phyloP scores from a whole-genome alignment of 176 grass and related monocot species.

The Oryza rufipogon region DNA sequence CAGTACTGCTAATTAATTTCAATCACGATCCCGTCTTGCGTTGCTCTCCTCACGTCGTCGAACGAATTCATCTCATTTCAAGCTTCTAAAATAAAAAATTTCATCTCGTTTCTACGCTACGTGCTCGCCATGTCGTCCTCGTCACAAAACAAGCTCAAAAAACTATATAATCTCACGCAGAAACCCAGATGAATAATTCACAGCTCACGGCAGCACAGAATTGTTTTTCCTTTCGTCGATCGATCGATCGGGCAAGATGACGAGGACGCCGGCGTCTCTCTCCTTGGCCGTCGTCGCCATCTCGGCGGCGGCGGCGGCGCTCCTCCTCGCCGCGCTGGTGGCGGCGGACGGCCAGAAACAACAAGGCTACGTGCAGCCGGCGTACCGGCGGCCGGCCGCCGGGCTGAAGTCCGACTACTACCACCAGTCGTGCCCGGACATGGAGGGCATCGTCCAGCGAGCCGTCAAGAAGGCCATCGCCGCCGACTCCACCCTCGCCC shows the following conservation, averaged over 20 bases:
- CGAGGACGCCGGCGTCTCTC: conserved; percentile 22
- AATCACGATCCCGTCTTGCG: background rate
- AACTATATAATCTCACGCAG: conserved; percentile 18
- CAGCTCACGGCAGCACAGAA: background rate
- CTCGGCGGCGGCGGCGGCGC: conserved; percentile 5
- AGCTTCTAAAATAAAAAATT: too few relatives aligned
- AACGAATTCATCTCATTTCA: background rate
- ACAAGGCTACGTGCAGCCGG: background rate
- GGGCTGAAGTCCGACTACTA: conserved; percentile 41
- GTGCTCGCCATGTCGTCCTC: conserved; percentile 37
- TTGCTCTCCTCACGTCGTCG: conserved; percentile 42
- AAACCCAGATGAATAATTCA: conserved; percentile 24
- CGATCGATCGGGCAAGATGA: conserved; percentile 28
- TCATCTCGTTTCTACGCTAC: conserved; percentile 34
- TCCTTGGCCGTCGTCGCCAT: conserved; percentile 16
- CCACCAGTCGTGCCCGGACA: conserved; percentile 48
- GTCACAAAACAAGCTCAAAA: background rate
- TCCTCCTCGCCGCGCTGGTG: conserved; percentile 11
- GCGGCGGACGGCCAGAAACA: background rate
- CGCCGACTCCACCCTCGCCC: conserved; percentile 48
- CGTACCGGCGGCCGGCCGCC: conserved; percentile 25
- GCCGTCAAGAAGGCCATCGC: conserved; percentile 49
- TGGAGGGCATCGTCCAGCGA: conserved; percentile 55
- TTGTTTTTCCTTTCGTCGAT: too few relatives aligned
- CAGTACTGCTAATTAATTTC: too few relatives aligned